These are phyloP conservation scores for Oryza rufipogon DNA, from an alignment of 176 grass and related monocot genomes.

Conservation along the genomic window DNA sequence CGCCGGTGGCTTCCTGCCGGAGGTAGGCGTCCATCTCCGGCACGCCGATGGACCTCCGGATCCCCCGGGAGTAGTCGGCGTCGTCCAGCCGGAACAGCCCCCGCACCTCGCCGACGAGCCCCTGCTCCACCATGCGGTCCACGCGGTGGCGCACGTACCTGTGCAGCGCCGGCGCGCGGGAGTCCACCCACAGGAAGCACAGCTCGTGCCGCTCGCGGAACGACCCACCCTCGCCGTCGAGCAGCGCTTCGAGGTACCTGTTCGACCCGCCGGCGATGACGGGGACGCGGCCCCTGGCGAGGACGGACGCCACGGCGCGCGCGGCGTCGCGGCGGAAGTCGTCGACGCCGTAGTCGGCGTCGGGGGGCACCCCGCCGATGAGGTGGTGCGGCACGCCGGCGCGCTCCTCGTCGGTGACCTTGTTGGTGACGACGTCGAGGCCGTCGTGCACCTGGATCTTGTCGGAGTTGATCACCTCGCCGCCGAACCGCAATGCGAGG, in stretches of 20 bases:
- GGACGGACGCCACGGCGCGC: not conserved
- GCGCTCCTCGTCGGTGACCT: not conserved
- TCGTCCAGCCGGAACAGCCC: not conserved
- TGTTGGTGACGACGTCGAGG: slow-evolving; percentile 35
- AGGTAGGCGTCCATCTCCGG: slow-evolving; percentile 60
- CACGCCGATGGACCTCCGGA: slow-evolving; percentile 49
- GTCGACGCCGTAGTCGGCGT: not conserved
- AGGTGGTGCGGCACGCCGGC: slow-evolving; percentile 40
- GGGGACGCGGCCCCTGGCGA: slow-evolving; percentile 15
- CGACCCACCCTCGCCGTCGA: not conserved
- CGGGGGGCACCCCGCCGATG: slow-evolving; percentile 7
- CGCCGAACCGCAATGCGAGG: slow-evolving; percentile 15
- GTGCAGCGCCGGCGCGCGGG: not conserved
- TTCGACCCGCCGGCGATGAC: slow-evolving; percentile 39
- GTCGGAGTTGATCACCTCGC: slow-evolving; percentile 37
- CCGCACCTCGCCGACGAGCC: slow-evolving; percentile 27
- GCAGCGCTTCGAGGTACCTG: slow-evolving; percentile 18
- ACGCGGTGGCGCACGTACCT: slow-evolving; percentile 31
- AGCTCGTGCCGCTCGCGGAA: slow-evolving; percentile 17
- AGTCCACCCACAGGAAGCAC: slow-evolving; percentile 41
- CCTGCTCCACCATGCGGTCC: slow-evolving; percentile 28
- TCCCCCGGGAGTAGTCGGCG: slow-evolving; percentile 41
- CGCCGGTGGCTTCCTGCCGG: not conserved
- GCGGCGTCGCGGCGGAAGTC: slow-evolving; percentile 21
- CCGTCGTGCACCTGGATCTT: slow-evolving; percentile 41